Base-by-base conservation (phyloP, 106 monocot genomes). In the Dioscorea zingiberensis region DNA sequence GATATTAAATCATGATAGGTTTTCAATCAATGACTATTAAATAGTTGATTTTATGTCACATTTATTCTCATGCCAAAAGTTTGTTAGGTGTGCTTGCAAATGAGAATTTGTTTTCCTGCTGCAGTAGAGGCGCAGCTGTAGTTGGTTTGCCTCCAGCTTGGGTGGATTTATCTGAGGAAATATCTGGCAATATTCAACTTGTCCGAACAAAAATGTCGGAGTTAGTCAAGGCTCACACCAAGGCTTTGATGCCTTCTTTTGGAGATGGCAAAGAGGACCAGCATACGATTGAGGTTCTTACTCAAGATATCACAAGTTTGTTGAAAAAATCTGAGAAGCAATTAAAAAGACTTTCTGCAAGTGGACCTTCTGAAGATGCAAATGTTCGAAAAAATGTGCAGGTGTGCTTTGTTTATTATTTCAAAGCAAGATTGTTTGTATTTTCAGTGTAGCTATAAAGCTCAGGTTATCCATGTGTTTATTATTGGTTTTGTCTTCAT, bases 231-330 rank as follows among this genome's bases (percentile, higher is more conserved):
- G 91, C 84, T 47, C 95, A 97, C 75, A 73, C 76, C 18, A 91
- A 97, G 60, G 95, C 91, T 48, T 64, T 97, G 66, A 97, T 88
- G 91, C 95, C 95, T 64, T 91, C 95, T 58, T 97, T 97, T 81
- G 95, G 91, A 54, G 91, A 97, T 71, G 85, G 78, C 17, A 83
- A 68, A 71, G 85, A 84, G 21, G 91, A 97, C 21, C 91, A 97
- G 46, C 85, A 79, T 78, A 62, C 69, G 64, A 87, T 97, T 68
- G 91, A 97, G 78, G 58, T 79, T 73, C 85, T 97, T 73, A 91
- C 91, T 8, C 83, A 84, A 10, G 91, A 97, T 54, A 72, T 97
- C 49, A 97, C 95, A 55, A 64, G 79, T 69, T 73, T 97, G 53
- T 63, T 97, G 48, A 87, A 77, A 58, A 88, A 57, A 45, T 97